Conservation (phyloP, 2,329 filamentous ascomycete genomes). For the Nemania serpens region DNA sequence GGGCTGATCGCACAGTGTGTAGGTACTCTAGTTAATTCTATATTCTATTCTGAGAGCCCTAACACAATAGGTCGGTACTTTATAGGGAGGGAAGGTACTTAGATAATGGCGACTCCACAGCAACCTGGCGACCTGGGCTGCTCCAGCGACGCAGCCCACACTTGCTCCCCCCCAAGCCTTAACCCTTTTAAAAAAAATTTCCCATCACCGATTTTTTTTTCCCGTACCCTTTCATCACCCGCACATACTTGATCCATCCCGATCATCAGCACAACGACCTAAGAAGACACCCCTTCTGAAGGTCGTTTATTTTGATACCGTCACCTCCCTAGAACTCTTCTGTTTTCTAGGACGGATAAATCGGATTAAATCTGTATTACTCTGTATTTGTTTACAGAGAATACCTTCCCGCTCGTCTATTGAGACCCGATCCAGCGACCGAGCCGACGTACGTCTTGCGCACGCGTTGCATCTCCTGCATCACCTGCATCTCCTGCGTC, state of each 20-base stretch:
- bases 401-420: conserved; percentile 33
- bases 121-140: background rate
- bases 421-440: conserved; percentile 32
- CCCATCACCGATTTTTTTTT: conserved; percentile 37
- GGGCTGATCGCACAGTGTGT: conserved; percentile 1
- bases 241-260: conserved; percentile 35
- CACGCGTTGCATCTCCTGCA: conserved; percentile 25
- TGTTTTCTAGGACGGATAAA: conserved; percentile 34
- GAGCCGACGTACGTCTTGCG: conserved; percentile 30
- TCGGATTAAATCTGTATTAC: conserved; percentile 34
- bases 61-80: background rate
- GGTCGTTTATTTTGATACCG: conserved; percentile 33
- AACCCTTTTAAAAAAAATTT: conserved; percentile 40
- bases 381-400: conserved; percentile 40
- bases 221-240: conserved; percentile 28
- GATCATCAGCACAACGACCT: conserved; percentile 38
- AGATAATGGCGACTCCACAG: conserved; percentile 1
- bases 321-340: conserved; percentile 28
- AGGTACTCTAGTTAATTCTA: background rate
- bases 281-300: conserved; percentile 34
- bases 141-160: conserved; percentile 13
- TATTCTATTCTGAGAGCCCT: background rate
- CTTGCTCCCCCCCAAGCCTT: conserved; percentile 24
- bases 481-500: too few relatives aligned
- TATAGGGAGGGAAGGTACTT: background rate